Evolutionary conservation across 345 rosid species (phyloP).

Genomic region (Citrus sp.): DNA sequence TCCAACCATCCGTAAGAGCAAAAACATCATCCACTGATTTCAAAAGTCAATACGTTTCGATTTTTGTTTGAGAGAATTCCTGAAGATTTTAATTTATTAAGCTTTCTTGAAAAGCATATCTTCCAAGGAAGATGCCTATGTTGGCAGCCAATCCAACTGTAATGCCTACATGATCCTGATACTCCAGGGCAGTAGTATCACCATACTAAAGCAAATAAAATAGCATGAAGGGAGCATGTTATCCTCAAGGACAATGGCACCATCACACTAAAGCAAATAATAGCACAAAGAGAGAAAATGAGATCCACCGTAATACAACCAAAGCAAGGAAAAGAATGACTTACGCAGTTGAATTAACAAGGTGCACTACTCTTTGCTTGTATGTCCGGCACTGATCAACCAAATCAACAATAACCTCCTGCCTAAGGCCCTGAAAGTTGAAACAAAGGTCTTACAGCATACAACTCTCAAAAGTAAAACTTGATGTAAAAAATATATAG

Average conservation of each 20-base stretch:
- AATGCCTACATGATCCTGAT: background rate
- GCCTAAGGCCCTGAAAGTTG: slow-evolving; percentile 73
- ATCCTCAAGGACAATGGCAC: background rate
- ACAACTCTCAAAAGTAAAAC: background rate
- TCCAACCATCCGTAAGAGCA: background rate
- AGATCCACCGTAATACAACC: background rate
- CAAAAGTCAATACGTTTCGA: background rate
- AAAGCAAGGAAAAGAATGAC: slow-evolving; percentile 20
- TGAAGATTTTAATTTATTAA: background rate
- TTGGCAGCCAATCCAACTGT: background rate
- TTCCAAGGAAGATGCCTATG: background rate
- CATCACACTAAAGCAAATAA: background rate
- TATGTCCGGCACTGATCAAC: slow-evolving; percentile 96
- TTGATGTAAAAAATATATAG: background rate
- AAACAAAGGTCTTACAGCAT: slow-evolving; percentile 7
- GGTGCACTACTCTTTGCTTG: slow-evolving; percentile 98
- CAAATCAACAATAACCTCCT: slow-evolving; percentile 95
- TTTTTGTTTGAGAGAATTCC: background rate
- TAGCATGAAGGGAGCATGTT: background rate
- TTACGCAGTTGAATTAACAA: slow-evolving; percentile 96
- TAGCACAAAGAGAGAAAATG: background rate
- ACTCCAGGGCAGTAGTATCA: background rate
- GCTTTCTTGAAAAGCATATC: background rate
- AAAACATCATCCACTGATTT: slow-evolving; percentile 2
- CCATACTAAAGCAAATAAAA: background rate